Evolutionary conservation across 106 monocot genomes (phyloP).

Genomic region (Acorus calamus): DNA sequence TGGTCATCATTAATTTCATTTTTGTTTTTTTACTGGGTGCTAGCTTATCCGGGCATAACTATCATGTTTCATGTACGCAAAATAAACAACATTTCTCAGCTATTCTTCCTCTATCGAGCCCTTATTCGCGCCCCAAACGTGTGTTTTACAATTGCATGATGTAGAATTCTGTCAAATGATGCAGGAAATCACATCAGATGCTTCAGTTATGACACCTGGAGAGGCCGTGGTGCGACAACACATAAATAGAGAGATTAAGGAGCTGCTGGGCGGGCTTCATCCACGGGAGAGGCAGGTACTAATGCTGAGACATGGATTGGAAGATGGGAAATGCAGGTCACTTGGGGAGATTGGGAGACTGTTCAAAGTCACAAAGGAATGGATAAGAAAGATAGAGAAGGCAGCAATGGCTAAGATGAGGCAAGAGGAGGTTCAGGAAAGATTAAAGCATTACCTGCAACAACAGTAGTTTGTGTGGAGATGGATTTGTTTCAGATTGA

Average conservation of each 20-base stretch:
- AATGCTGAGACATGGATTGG: conserved; percentile 44
- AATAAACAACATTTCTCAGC: no score
- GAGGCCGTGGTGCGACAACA: conserved; percentile 26
- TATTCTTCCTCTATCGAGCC: no score
- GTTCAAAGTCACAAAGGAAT: conserved; percentile 50
- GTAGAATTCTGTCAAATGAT: neutral
- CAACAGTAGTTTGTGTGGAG: neutral
- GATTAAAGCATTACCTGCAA: conserved; percentile 19
- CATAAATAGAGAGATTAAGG: conserved; percentile 29
- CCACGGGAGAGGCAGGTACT: conserved; percentile 54
- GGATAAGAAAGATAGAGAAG: conserved; percentile 75
- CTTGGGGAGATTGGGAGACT: conserved; percentile 55
- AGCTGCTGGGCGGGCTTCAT: conserved; percentile 39
- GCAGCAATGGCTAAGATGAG: conserved; percentile 38
- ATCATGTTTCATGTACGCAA: no score
- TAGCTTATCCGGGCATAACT: no score
- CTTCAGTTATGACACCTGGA: conserved; percentile 30
- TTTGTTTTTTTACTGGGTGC: no score
- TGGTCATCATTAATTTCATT: no score
- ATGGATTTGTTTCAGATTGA: no score
- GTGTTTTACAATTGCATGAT: no score
- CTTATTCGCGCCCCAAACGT: no score
- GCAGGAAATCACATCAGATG: conserved; percentile 61
- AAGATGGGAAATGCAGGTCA: conserved; percentile 55
- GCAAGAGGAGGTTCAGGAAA: conserved; percentile 25